A percentile compares a stretch with the other conserved stretches of the same genome.
These are phyloP conservation scores for Zopfochytrium polystomum DNA, from an alignment of 371 early-diverging fungal genomes.

Conservation along the genomic window DNA sequence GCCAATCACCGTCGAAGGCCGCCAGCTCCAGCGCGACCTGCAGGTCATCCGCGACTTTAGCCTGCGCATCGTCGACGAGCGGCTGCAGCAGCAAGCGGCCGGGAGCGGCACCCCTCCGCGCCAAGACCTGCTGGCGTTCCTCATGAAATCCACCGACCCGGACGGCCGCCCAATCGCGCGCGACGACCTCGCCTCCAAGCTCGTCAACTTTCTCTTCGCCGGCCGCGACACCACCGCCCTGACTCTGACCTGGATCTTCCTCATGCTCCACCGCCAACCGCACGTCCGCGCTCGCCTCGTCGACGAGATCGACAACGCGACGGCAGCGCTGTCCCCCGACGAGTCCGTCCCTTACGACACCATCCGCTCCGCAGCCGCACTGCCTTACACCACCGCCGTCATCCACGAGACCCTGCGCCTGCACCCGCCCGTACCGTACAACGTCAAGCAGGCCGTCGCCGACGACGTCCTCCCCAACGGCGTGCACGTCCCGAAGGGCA, in stretches of 20 bases:
- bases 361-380: constrained; percentile 32
- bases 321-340: constrained; percentile 25
- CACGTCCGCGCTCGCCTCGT: constrained; percentile 45
- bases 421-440: constrained; percentile 70
- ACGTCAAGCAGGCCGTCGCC: constrained; percentile 65
- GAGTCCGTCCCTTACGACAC: constrained; percentile 38
- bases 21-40: neutral
- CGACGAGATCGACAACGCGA: constrained; percentile 44
- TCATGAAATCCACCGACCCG: neutral
- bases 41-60: constrained; percentile 16
- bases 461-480: constrained; percentile 77
- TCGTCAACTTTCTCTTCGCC: too few relatives aligned
- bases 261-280: constrained; percentile 49
- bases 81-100: neutral
- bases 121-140: constrained; percentile 8
- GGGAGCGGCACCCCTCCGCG: neutral
- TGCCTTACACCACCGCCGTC: constrained; percentile 42
- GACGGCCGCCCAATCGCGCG: constrained; percentile 27
- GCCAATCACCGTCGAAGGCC: neutral
- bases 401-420: too few relatives aligned
- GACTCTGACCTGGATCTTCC: constrained; percentile 65
- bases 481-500: constrained; percentile 52
- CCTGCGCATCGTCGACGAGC: neutral
- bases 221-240: constrained; percentile 78
- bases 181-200: constrained; percentile 57